Evolutionary conservation across 1,284 basidiomycete genomes (phyloP).

Genomic region (Ceratobasidium sp.): DNA sequence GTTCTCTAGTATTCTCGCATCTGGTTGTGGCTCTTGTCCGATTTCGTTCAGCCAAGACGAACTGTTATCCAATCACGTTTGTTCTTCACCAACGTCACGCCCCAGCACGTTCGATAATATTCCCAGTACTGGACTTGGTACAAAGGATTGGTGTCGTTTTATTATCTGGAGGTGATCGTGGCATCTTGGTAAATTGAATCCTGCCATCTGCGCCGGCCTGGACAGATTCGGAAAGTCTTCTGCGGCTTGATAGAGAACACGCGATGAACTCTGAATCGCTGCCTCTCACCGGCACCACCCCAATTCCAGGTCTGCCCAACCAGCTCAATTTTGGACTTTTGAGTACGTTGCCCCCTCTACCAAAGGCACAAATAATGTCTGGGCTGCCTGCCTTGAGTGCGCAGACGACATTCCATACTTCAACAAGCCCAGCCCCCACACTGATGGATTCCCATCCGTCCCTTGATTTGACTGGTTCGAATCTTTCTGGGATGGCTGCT

Average conservation of each 20-base stretch:
- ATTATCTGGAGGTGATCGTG: not conserved
- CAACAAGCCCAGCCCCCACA: conserved; percentile 30
- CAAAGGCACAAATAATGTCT: conserved; percentile 22
- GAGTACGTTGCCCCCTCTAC: conserved; percentile 13
- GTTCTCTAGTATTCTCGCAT: not conserved
- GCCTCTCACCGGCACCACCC: not conserved
- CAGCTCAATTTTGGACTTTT: conserved; percentile 31
- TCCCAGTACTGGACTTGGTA: not conserved
- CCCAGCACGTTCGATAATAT: conserved; percentile 1
- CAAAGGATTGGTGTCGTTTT: not conserved
- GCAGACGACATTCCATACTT: conserved; percentile 37
- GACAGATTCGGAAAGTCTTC: conserved; percentile 29
- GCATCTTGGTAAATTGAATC: not conserved
- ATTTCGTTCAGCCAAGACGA: not conserved
- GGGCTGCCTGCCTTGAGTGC: conserved; percentile 27
- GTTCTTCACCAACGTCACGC: not conserved
- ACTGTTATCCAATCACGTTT: not conserved
- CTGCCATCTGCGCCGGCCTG: not conserved
- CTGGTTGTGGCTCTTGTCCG: too few species aligned
- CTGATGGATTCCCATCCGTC: conserved; percentile 27
- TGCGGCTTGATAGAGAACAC: conserved; percentile 18
- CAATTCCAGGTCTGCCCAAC: not conserved
- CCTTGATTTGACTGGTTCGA: conserved; percentile 28
- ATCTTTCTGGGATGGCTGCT: conserved; percentile 16
- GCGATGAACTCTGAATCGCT: conserved; percentile 7